Percentiles rank a stretch among this genome's conserved stretches.
These are phyloP conservation scores for Xylaria sp. DNA, from an alignment of 2,329 filamentous ascomycete species.

Conservation along the genomic window DNA sequence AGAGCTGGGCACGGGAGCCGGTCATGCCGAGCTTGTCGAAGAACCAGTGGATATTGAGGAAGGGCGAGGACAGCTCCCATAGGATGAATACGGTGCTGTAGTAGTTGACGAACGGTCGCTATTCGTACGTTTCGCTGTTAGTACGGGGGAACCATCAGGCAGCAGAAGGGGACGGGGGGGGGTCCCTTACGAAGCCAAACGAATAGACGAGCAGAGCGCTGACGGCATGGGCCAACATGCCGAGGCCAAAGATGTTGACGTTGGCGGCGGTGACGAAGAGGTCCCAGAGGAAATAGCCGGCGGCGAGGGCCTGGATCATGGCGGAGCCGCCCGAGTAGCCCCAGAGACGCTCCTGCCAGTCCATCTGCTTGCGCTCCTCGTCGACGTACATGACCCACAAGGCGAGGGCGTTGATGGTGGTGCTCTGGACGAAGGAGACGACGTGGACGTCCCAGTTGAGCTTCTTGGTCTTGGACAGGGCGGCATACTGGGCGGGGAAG, in stretches of 20 bases:
- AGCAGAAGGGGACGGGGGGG: neutral
- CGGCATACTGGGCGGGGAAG: slow-evolving; percentile 70
- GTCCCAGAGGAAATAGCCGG: slow-evolving; percentile 89
- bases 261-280: slow-evolving; percentile 74
- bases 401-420: slow-evolving; percentile 76
- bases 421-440: slow-evolving; percentile 82
- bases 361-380: slow-evolving; percentile 72
- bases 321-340: slow-evolving; percentile 78
- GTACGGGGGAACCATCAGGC: neutral
- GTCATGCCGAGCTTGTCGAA: slow-evolving; percentile 87
- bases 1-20: slow-evolving; percentile 75
- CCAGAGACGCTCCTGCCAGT: slow-evolving; percentile 75
- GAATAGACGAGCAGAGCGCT: slow-evolving; percentile 78
- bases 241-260: slow-evolving; percentile 77
- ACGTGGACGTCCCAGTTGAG: slow-evolving; percentile 89
- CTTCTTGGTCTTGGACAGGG: slow-evolving; percentile 69
- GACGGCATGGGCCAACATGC: slow-evolving; percentile 80
- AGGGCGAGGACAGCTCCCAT: slow-evolving; percentile 86
- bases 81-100: slow-evolving; percentile 84
- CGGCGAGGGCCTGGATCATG: slow-evolving; percentile 79
- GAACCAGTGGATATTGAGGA: slow-evolving; percentile 92
- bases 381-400: slow-evolving; percentile 77
- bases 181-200: slow-evolving; percentile 77
- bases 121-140: slow-evolving; percentile 22
- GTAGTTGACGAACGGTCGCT: slow-evolving; percentile 87